These are phyloP conservation scores for Lophiostoma macrostomum DNA, from an alignment of 495 filamentous ascomycete genomes.

Conservation along the genomic window DNA sequence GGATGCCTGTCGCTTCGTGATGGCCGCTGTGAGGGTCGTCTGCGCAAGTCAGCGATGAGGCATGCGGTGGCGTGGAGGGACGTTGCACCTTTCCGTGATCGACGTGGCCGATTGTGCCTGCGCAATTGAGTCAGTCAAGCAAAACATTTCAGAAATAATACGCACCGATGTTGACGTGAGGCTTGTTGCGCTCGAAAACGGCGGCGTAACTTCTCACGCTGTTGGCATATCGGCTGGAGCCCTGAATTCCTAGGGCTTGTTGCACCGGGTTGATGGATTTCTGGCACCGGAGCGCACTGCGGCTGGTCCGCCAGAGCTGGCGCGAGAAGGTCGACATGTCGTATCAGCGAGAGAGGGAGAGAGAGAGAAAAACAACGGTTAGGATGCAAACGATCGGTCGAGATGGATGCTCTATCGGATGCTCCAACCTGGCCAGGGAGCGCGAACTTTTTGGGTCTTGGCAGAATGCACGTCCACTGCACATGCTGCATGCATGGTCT, in stretches of 20 bases:
- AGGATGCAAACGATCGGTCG: slow-evolving; percentile 10
- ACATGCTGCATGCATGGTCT: background rate
- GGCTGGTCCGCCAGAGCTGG: slow-evolving; percentile 40
- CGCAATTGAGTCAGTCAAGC: background rate
- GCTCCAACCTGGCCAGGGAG: too few species aligned
- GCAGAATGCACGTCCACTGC: too few species aligned
- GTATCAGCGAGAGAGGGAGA: slow-evolving; percentile 9
- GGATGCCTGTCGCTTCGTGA: slow-evolving; percentile 92
- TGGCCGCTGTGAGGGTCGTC: slow-evolving; percentile 97
- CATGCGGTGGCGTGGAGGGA: background rate
- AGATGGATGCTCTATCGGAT: background rate
- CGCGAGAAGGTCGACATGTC: slow-evolving; percentile 52
- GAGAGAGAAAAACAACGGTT: slow-evolving; percentile 23
- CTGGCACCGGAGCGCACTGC: slow-evolving; percentile 37
- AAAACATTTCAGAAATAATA: slow-evolving; percentile 17
- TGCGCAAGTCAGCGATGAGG: slow-evolving; percentile 39
- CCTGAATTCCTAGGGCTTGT: slow-evolving; percentile 58
- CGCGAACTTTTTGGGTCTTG: too few species aligned
- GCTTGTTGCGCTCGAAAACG: slow-evolving; percentile 86
- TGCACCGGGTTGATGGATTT: slow-evolving; percentile 39
- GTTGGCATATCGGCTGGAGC: slow-evolving; percentile 59
- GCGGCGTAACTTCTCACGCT: slow-evolving; percentile 65
- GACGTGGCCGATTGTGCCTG: slow-evolving; percentile 97
- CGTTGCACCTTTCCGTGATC: slow-evolving; percentile 91
- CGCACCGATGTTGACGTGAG: slow-evolving; percentile 95